Evolutionary conservation across 148 eudicot genomes (phyloP).

Genomic region (Fallopia convolvulus): DNA sequence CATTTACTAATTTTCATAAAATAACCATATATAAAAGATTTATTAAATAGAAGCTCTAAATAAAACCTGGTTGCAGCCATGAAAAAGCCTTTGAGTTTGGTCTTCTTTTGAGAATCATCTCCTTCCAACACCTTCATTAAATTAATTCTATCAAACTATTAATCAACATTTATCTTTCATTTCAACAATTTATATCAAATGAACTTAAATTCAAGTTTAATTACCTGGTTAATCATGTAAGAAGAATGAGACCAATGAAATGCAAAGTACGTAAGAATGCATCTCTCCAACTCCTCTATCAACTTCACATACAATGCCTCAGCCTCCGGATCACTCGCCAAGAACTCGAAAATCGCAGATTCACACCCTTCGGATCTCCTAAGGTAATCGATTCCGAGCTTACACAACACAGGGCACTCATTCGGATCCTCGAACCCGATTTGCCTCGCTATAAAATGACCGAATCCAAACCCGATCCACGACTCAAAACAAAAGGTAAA

Average conservation of each 20-base stretch:
- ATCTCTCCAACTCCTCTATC: constrained; percentile 76
- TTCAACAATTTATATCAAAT: no score
- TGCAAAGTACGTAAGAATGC: constrained; percentile 69
- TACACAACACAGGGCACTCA: constrained; percentile 56
- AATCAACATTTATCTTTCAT: no score
- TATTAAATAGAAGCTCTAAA: not conserved
- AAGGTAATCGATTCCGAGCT: constrained; percentile 54
- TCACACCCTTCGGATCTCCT: constrained; percentile 47
- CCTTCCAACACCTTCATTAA: constrained; percentile 42
- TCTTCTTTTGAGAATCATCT: constrained; percentile 44
- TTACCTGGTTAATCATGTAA: constrained; percentile 56
- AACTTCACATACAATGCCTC: constrained; percentile 52
- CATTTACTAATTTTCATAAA: not conserved
- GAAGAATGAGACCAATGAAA: constrained; percentile 77
- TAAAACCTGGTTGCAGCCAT: constrained; percentile 77
- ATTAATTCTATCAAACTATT: no score
- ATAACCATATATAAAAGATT: not conserved
- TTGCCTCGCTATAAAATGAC: constrained; percentile 55
- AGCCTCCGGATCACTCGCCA: constrained; percentile 35
- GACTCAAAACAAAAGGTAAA: no score
- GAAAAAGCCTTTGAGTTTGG: constrained; percentile 50
- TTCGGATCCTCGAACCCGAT: constrained; percentile 62
- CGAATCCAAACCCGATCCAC: not conserved
- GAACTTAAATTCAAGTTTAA: not conserved
- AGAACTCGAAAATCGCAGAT: constrained; percentile 46